Evolutionary conservation across 805 yeast genomes (phyloP).

Genomic region (Wickerhamiella azymoides): DNA sequence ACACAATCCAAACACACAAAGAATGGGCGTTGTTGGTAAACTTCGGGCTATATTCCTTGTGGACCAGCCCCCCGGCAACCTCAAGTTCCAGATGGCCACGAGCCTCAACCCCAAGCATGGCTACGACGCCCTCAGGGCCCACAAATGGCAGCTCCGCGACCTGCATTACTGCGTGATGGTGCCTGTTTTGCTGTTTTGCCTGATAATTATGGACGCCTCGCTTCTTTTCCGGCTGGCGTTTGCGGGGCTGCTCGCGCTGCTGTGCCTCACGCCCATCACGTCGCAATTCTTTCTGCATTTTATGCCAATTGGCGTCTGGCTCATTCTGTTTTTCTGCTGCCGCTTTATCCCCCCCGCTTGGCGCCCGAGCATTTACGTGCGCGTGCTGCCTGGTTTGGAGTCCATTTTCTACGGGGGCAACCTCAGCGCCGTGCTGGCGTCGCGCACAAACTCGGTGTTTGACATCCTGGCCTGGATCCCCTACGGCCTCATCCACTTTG

Average conservation of each 20-base stretch:
- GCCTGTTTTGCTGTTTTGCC: slow-evolving; percentile 38
- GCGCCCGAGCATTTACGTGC: slow-evolving; percentile 82
- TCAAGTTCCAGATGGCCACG: slow-evolving; percentile 22
- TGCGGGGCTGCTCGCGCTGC: slow-evolving; percentile 30
- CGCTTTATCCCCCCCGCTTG: slow-evolving; percentile 56
- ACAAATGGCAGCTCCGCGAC: slow-evolving; percentile 30
- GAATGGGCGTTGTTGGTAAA: slow-evolving; percentile 16
- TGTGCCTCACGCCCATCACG: slow-evolving; percentile 57
- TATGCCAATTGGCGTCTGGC: slow-evolving; percentile 75
- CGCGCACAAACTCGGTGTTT: slow-evolving; percentile 45
- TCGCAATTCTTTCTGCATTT: slow-evolving; percentile 76
- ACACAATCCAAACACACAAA: no score
- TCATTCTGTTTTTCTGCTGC: slow-evolving; percentile 65
- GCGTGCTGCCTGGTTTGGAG: slow-evolving; percentile 81
- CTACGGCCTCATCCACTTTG: slow-evolving; percentile 80
- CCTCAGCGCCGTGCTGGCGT: slow-evolving; percentile 67
- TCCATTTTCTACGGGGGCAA: slow-evolving; percentile 87
- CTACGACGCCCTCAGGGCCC: slow-evolving; percentile 21
- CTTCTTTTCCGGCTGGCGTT: slow-evolving; percentile 23
- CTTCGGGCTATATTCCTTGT: slow-evolving; percentile 21
- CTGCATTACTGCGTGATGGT: slow-evolving; percentile 35
- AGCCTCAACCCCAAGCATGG: slow-evolving; percentile 26
- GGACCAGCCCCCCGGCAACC: slow-evolving; percentile 26
- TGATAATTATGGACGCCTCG: slow-evolving; percentile 25
- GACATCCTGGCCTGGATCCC: slow-evolving; percentile 94